These are phyloP conservation scores for Fusarium nematophilum DNA, from an alignment of 2,329 filamentous ascomycete genomes.

Conservation along the genomic window DNA sequence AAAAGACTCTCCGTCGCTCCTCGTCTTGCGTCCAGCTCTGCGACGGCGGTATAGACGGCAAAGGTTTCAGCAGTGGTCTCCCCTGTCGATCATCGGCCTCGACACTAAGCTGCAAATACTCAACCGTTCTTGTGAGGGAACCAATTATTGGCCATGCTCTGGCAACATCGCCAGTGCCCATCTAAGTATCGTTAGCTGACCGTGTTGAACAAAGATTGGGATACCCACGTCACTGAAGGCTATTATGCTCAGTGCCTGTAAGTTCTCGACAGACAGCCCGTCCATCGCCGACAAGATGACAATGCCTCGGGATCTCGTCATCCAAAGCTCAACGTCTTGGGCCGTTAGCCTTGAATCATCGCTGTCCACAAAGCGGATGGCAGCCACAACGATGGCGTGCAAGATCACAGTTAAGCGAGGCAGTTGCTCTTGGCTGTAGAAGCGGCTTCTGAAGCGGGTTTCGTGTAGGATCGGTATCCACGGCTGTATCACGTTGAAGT, in stretches of 20 bases:
- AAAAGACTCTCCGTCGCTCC: slow-evolving; percentile 48
- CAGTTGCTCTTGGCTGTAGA: slow-evolving; percentile 32
- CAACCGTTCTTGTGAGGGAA: slow-evolving; percentile 46
- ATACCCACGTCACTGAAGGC: slow-evolving; percentile 35
- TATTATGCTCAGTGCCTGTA: slow-evolving; percentile 38
- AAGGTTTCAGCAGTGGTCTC: slow-evolving; percentile 6
- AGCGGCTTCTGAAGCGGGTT: slow-evolving; percentile 34
- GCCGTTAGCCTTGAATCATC: neutral
- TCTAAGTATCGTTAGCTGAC: slow-evolving; percentile 16
- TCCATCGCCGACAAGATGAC: slow-evolving; percentile 38
- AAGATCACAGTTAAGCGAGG: slow-evolving; percentile 23
- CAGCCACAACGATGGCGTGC: slow-evolving; percentile 37
- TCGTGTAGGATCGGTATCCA: slow-evolving; percentile 39
- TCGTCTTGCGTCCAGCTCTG: slow-evolving; percentile 48
- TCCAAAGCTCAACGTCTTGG: slow-evolving; percentile 19
- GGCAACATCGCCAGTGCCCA: slow-evolving; percentile 42
- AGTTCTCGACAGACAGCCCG: slow-evolving; percentile 36
- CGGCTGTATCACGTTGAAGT: slow-evolving; percentile 36
- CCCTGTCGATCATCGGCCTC: slow-evolving; percentile 35
- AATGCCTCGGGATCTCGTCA: slow-evolving; percentile 27
- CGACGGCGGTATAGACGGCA: slow-evolving; percentile 23
- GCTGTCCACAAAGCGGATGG: slow-evolving; percentile 28
- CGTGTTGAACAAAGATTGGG: accelerated
- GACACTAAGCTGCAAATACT: slow-evolving; percentile 46
- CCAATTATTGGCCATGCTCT: slow-evolving; percentile 47